Evolutionary conservation across 208 protist species (phyloP).

Genomic region (Angomonas ambiguus): DNA sequence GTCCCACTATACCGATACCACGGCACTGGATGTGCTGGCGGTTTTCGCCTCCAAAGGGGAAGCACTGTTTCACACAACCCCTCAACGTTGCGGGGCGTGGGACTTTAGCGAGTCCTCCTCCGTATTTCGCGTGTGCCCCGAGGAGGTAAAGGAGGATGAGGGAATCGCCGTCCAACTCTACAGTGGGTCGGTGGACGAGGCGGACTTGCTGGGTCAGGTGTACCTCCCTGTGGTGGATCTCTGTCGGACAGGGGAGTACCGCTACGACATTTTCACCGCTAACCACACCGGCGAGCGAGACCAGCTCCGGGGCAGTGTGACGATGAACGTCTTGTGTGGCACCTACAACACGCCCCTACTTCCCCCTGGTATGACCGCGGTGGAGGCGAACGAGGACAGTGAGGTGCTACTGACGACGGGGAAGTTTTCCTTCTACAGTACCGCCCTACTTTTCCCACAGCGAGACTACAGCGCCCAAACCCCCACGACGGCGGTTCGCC

Average conservation of each 20-base stretch:
- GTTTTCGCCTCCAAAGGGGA: constrained; percentile 30
- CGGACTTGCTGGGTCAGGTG: constrained; percentile 63
- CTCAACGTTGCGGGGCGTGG: constrained; percentile 27
- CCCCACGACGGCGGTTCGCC: constrained; percentile 28
- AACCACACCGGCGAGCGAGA: neutral
- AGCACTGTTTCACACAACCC: constrained; percentile 40
- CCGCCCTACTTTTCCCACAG: neutral
- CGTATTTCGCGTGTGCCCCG: constrained; percentile 44
- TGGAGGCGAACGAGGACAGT: neutral
- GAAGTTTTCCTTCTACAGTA: constrained; percentile 8
- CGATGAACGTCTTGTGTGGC: constrained; percentile 14
- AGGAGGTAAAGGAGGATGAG: constrained; percentile 1
- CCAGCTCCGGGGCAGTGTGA: constrained; percentile 13
- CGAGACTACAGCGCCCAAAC: neutral
- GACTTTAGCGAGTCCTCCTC: constrained; percentile 18
- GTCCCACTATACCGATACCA: constrained; percentile 36
- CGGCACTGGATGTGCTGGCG: constrained; percentile 52
- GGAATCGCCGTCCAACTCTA: constrained; percentile 45
- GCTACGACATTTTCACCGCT: constrained; percentile 26
- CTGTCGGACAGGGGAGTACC: constrained; percentile 39
- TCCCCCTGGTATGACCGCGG: neutral
- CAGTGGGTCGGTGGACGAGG: constrained; percentile 70
- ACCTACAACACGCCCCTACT: neutral
- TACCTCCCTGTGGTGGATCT: constrained; percentile 50
- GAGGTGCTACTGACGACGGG: constrained; percentile 12